These are phyloP conservation scores for Pythium biforme DNA, from an alignment of 352 stramenopile genomes.

Conservation along the genomic window DNA sequence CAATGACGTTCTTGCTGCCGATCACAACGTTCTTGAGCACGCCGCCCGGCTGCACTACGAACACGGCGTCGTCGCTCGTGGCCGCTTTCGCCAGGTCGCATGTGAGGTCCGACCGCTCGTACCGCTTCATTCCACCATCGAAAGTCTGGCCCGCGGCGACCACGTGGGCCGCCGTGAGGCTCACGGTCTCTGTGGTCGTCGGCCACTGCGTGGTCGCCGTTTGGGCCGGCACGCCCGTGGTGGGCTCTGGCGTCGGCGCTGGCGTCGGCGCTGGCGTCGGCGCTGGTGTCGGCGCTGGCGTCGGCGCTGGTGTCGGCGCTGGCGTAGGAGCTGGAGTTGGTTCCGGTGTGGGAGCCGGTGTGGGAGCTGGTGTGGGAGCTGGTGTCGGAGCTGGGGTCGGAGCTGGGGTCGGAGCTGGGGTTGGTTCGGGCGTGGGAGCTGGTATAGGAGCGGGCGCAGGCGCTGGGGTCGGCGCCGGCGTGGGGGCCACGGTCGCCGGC, in stretches of 20 bases:
- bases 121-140: conserved; percentile 61
- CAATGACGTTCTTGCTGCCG: conserved; percentile 36
- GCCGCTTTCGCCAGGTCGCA: conserved; percentile 38
- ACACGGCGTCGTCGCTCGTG: conserved; percentile 45
- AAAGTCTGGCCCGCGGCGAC: conserved; percentile 39
- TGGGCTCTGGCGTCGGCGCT: conserved; percentile 20
- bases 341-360: not conserved
- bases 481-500: not conserved
- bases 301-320: conserved; percentile 8
- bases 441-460: not conserved
- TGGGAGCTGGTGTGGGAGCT: conserved; percentile 5
- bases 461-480: conserved; percentile 3
- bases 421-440: not conserved
- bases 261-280: conserved; percentile 21
- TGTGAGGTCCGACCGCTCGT: conserved; percentile 49
- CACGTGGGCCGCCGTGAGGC: conserved; percentile 30
- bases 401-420: not conserved
- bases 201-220: conserved; percentile 42
- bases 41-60: conserved; percentile 57
- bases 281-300: conserved; percentile 12
- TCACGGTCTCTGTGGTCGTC: conserved; percentile 36
- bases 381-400: not conserved
- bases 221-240: conserved; percentile 1
- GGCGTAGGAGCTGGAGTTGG: conserved; percentile 4
- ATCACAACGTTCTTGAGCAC: conserved; percentile 68